phyloP scores from a whole-genome alignment of 768 basidiomycete genomes.

The Lentinula sp. region DNA sequence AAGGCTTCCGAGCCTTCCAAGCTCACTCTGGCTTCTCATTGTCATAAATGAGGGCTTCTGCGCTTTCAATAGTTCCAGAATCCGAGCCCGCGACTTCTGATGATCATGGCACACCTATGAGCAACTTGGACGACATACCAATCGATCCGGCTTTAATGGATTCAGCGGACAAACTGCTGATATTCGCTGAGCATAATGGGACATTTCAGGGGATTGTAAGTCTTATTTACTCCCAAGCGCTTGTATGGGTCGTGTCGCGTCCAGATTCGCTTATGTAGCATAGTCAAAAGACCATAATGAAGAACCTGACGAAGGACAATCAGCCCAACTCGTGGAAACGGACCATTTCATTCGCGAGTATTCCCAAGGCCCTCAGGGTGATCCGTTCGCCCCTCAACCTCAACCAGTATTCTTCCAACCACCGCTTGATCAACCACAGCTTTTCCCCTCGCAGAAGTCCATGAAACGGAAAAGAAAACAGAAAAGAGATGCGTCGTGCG shows the following conservation, averaged over 20 bases:
- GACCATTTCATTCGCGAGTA: slow-evolving; percentile 37
- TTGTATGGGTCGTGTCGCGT: slow-evolving; percentile 67
- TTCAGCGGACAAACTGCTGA: slow-evolving; percentile 46
- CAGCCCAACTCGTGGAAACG: slow-evolving; percentile 16
- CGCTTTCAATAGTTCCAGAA: not conserved
- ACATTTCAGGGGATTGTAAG: slow-evolving; percentile 22
- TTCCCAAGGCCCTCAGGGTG: slow-evolving; percentile 73
- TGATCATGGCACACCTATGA: not conserved
- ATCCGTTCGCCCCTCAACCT: slow-evolving; percentile 72
- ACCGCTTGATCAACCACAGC: slow-evolving; percentile 34
- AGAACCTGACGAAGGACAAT: slow-evolving; percentile 11
- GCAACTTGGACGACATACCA: slow-evolving; percentile 57
- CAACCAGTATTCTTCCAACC: slow-evolving; percentile 44
- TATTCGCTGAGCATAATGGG: slow-evolving; percentile 25
- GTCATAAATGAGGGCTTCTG: not conserved
- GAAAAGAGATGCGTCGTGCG: slow-evolving; percentile 61
- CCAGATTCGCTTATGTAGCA: slow-evolving; percentile 8
- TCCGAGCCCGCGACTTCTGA: not conserved
- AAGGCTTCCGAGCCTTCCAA: not conserved
- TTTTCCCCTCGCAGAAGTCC: slow-evolving; percentile 36
- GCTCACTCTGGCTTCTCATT: not conserved
- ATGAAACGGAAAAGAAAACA: slow-evolving; percentile 39
- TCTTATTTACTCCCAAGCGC: slow-evolving; percentile 3
- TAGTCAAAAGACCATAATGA: not conserved
- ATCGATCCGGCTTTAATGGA: slow-evolving; percentile 73